A percentile compares a stretch with the other conserved stretches of the same genome.
Evolutionary conservation across 345 rosid species (phyloP).

Genomic region (Jatropha curcas): DNA sequence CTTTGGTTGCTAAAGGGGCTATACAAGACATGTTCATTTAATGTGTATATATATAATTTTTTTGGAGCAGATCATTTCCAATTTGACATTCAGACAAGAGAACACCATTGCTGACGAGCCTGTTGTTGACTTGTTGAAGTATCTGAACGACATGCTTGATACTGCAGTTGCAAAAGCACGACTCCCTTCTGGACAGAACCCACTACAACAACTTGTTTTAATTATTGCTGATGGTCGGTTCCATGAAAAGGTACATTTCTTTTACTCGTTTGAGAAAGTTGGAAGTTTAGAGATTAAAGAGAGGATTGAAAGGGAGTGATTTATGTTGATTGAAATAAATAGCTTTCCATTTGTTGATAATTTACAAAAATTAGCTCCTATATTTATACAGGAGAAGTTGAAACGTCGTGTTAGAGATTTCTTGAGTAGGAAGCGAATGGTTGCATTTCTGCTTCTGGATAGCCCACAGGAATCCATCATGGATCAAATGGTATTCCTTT

Average conservation of each 20-base stretch:
- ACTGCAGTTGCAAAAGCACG: slow-evolving; percentile 60
- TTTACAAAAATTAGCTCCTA: background rate
- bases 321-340: background rate
- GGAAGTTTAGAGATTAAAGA: background rate
- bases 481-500: slow-evolving; percentile 57
- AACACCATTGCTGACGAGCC: slow-evolving; percentile 80
- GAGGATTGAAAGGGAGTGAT: background rate
- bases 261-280: background rate
- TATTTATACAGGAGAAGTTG: slow-evolving; percentile 50
- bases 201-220: slow-evolving; percentile 91
- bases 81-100: slow-evolving; percentile 84
- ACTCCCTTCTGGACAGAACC: slow-evolving; percentile 91
- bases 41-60: background rate
- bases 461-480: slow-evolving; percentile 64
- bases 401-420: slow-evolving; percentile 74
- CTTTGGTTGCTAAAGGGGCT: background rate
- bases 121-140: slow-evolving; percentile 68
- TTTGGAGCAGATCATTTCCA: slow-evolving; percentile 72
- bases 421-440: slow-evolving; percentile 78
- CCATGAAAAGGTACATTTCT: slow-evolving; percentile 68
- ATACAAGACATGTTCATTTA: background rate
- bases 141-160: slow-evolving; percentile 71
- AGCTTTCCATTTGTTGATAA: background rate
- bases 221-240: slow-evolving; percentile 88
- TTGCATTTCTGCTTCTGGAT: slow-evolving; percentile 83